Base-by-base conservation (phyloP, 2,329 filamentous ascomycete species). In the Verticillium nonalfalfae region DNA sequence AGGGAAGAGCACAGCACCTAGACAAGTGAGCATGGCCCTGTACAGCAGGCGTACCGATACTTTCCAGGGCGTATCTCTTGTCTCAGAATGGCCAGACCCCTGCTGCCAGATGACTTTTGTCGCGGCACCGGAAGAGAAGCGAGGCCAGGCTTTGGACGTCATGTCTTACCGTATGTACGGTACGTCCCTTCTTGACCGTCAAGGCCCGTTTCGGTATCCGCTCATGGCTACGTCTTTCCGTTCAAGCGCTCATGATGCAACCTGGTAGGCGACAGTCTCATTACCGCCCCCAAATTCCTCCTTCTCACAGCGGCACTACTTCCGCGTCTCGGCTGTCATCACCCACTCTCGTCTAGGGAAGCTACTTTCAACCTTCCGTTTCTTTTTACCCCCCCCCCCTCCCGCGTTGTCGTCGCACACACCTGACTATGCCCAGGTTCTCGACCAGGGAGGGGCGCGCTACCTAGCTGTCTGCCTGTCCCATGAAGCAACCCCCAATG, bases 21-120 rank as follows among this genome's bases (percentile, higher is more conserved):
- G 45, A 26, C 45, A 21, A 21, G 45, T 21, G 45, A 52, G 45
- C 45, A 26, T 10, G 45, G 45, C 45, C 15, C 45, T 52, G 45
- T 18, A 18, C 21, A 52, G 45, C 11, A 52, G 45, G 45, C 45
- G 45, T 52, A 52, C 45, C 45, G 45, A 52, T 52, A 21, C 45
- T 52, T 52, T 52, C 45, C 45, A 52, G 45, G 11, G 45, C 45
- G 45, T 52, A 26, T 18, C n/a, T 14, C 14, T 34, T 58, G 57
- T 58, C 57, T 58, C 57, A 58, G 57, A 58, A 26, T 14, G 57
- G 18, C 57, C 21, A 45, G 57, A 58, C 57, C 57, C 57, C 57
- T 26, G 57, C 40, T 52, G 45, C 45, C 45, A 52, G 45, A 52
- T 26, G 45, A 21, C 45, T 52, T 52, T 52, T 10, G 18, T 15